Evolutionary conservation across 331 rosid species (phyloP), one percentile per base, ranked within the genome.

Genomic region (Quercus phellos): DNA sequence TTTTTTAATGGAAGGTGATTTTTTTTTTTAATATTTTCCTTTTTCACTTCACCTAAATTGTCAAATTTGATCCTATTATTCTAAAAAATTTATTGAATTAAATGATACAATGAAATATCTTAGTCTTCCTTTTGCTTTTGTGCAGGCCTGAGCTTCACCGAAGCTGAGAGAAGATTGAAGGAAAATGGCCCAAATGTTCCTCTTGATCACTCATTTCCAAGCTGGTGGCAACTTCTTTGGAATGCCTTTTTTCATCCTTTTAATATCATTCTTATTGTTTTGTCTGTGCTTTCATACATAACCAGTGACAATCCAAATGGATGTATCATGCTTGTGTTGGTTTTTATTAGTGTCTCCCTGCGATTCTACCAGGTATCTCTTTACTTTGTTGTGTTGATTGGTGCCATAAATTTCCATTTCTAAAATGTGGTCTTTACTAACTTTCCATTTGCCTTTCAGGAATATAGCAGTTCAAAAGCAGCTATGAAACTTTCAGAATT

Each of bases 181-280:
- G 97, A 92, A 84, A 85, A 77, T 74, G 96, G 97, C 6, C 94
- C 94, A 61, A 90, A 92, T 85, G 89, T 89, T 70, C 91, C 92
- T 46, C 75, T 88, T 6, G 94, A 86, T 38, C 83, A 75, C 73
- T 83, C 87, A 11, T 90, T 82, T 70, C 94, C 94, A 46, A 85
- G 82, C 54, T 90, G 94, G 96, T 92, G 94, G 97, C 70, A 83
- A 61, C 87, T 92, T 80, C 82, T 92, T n/a, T 88, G 97, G 96
- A 84, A 63, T 51, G 92, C 97, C 29, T 84, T 90, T 78, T 90
- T 92, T 80, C 96, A 90, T 61, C 96, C 96, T 54, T 92, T 92
- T 73, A 92, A 90, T 59, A 89, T 92, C 78, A 90, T 92, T 82
- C 79, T 92, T 70, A 82, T 92, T 68, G 78, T 90, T 77, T 82